Evolutionary conservation across 163 green algal species (phyloP).

Genomic region (Scenedesmus sp.): DNA sequence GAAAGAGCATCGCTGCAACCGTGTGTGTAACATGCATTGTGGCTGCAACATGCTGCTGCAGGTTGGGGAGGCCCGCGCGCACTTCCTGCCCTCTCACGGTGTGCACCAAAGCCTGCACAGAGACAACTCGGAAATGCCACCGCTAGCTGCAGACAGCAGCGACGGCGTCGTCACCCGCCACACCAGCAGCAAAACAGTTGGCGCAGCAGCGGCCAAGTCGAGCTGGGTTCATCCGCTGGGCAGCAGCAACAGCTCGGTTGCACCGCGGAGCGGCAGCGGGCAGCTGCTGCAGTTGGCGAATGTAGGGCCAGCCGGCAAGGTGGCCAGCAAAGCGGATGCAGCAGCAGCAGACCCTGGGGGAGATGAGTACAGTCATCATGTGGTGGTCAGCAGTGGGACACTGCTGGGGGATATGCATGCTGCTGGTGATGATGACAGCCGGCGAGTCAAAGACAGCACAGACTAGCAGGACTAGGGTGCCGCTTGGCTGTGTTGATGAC

Average conservation of each 20-base stretch:
- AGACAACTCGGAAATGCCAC: background rate
- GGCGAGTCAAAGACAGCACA: background rate
- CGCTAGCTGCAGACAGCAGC: background rate
- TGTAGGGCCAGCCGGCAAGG: background rate
- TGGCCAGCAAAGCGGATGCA: background rate
- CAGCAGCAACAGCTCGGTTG: background rate
- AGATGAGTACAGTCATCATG: conserved; percentile 17
- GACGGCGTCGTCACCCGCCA: background rate
- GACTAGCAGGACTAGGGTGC: background rate
- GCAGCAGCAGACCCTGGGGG: background rate
- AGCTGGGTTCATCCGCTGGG: background rate
- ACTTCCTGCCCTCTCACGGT: conserved; percentile 22
- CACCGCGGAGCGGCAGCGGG: background rate
- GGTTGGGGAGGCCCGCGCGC: conserved; percentile 34
- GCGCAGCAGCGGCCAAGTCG: background rate
- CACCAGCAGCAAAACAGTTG: background rate
- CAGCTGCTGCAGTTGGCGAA: conserved; percentile 6
- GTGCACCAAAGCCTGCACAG: conserved; percentile 26
- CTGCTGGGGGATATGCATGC: conserved; percentile 20
- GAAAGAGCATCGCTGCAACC: too few relatives aligned
- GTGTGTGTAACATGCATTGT: background rate
- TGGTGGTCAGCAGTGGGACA: conserved; percentile 31
- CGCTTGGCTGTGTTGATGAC: too few relatives aligned
- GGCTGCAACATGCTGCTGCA: background rate
- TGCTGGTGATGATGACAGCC: background rate